These are phyloP conservation scores for Rhodotorula sphaerocarpa DNA, from an alignment of 768 basidiomycete species.

Conservation along the genomic window DNA sequence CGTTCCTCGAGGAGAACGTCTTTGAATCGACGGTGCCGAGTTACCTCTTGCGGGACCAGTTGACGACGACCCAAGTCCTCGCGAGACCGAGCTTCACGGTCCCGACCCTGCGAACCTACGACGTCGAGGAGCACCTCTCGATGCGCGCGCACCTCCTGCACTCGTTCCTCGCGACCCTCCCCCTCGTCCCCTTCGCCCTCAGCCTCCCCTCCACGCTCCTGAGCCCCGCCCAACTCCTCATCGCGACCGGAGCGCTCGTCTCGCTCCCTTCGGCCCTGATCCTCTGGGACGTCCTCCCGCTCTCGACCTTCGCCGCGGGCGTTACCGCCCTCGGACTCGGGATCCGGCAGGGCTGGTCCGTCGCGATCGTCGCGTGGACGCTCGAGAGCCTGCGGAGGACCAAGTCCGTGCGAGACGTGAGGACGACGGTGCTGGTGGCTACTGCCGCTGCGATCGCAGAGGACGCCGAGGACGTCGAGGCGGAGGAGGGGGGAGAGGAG, in stretches of 20 bases:
- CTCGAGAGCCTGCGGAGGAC: slow-evolving; percentile 6
- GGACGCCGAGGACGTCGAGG: too few relatives aligned
- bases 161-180: not conserved
- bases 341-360: not conserved
- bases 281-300: slow-evolving; percentile 17
- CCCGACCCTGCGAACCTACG: slow-evolving; percentile 14
- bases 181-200: slow-evolving; percentile 12
- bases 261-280: not conserved
- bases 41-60: slow-evolving; percentile 12
- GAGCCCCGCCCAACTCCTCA: not conserved
- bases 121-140: not conserved
- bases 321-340: not conserved
- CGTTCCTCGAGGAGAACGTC: slow-evolving; percentile 12
- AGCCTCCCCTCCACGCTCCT: slow-evolving; percentile 9
- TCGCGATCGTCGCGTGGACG: not conserved
- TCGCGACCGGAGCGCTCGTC: not conserved
- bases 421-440: too few relatives aligned
- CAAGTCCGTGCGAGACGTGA: slow-evolving; percentile 1
- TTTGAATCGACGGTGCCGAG: slow-evolving; percentile 19
- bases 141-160: slow-evolving; percentile 11
- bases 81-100: slow-evolving; percentile 6
- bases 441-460: too few relatives aligned
- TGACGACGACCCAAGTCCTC: slow-evolving; percentile 24
- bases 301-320: not conserved
- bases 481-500: too few relatives aligned